These are phyloP conservation scores for Salix purpurea DNA, from an alignment of 345 rosid species.

Conservation along the genomic window DNA sequence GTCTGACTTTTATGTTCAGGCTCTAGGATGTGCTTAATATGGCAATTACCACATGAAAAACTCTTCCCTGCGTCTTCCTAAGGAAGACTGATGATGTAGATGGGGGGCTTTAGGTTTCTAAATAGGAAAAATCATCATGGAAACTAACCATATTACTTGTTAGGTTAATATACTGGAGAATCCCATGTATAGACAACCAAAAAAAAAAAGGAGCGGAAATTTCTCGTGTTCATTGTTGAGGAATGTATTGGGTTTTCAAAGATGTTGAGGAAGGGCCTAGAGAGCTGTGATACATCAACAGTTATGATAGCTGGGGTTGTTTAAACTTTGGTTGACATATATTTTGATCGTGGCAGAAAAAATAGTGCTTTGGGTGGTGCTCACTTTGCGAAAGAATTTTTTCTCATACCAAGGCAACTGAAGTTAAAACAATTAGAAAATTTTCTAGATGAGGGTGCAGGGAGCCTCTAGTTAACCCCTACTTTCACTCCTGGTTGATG, in stretches of 20 bases:
- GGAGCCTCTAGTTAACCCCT: background rate
- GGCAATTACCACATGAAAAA: background rate
- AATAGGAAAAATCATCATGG: background rate
- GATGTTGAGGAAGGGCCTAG: background rate
- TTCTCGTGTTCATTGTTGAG: background rate
- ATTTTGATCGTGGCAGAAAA: background rate
- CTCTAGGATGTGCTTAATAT: background rate
- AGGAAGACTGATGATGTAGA: background rate
- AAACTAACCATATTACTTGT: background rate
- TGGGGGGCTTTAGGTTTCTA: background rate
- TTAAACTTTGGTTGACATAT: background rate
- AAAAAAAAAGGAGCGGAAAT: background rate
- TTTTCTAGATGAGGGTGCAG: background rate
- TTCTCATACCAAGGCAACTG: background rate
- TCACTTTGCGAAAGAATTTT: background rate
- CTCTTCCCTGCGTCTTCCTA: background rate
- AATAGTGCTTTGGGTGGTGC: background rate
- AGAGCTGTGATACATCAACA: background rate
- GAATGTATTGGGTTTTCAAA: background rate
- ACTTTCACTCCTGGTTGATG: background rate
- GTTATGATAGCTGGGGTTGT: background rate
- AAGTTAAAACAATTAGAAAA: background rate
- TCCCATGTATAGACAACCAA: background rate
- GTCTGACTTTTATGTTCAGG: background rate
- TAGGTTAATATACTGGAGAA: background rate